Conservation (phyloP, 208 protist genomes). For the Leishmania tropica region DNA sequence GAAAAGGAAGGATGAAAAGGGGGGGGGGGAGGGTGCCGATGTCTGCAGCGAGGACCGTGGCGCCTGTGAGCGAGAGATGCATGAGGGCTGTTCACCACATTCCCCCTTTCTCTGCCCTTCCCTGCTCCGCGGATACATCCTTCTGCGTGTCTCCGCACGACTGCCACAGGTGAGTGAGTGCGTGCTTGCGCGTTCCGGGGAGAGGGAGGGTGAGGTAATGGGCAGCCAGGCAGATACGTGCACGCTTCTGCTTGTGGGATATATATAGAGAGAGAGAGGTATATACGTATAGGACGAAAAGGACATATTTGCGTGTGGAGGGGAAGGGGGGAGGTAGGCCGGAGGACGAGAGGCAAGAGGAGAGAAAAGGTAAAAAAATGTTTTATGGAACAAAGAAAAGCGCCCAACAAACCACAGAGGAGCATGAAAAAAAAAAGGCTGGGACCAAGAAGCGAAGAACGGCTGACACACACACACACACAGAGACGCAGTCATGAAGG, state of each 20-base stretch:
- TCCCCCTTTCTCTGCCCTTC: not conserved
- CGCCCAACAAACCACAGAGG: not conserved
- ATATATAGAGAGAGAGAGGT: not conserved
- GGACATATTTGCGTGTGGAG: not conserved
- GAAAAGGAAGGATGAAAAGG: not conserved
- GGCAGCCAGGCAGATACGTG: not conserved
- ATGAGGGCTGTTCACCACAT: not conserved
- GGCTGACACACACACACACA: conserved; percentile 1
- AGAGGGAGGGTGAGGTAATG: not conserved
- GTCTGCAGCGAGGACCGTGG: not conserved
- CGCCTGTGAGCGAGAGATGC: not conserved
- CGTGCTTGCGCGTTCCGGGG: not conserved
- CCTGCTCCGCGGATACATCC: not conserved
- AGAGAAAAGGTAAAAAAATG: not conserved
- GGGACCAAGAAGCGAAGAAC: not conserved
- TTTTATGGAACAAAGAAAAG: not conserved
- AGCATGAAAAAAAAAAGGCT: not conserved
- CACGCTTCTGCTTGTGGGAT: not conserved
- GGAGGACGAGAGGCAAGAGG: not conserved
- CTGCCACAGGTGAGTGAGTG: not conserved
- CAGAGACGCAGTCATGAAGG: conserved; percentile 8
- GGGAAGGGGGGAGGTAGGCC: not conserved
- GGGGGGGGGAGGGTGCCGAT: not conserved
- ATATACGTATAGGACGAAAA: not conserved
- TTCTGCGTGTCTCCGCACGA: not conserved